phyloP scores from a whole-genome alignment of 2,329 filamentous ascomycete genomes.

The Monilinia fructicola region DNA sequence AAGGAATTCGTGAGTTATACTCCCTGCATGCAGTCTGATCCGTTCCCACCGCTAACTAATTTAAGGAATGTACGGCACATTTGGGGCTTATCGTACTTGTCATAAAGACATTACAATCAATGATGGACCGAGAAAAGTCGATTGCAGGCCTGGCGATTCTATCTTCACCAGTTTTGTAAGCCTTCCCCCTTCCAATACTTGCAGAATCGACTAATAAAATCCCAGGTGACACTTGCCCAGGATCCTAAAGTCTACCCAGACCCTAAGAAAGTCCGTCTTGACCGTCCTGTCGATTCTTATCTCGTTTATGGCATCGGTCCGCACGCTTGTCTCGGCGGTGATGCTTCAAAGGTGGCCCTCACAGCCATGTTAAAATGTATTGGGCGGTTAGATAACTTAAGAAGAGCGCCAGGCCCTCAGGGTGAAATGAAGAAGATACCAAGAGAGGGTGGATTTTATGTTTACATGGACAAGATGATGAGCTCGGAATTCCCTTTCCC shows the following conservation, averaged over 20 bases:
- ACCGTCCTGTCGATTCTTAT: constrained; percentile 62
- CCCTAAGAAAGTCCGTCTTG: constrained; percentile 59
- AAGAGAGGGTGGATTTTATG: constrained; percentile 23
- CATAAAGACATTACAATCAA: constrained; percentile 21
- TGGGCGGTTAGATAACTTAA: constrained; percentile 24
- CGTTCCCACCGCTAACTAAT: not conserved
- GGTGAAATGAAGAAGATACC: constrained; percentile 27
- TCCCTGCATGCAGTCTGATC: not conserved
- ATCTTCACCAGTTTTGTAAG: constrained; percentile 23
- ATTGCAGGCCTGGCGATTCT: constrained; percentile 21
- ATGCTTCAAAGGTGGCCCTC: constrained; percentile 47
- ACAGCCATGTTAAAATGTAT: constrained; percentile 52
- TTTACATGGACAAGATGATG: constrained; percentile 42
- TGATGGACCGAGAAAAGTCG: constrained; percentile 14
- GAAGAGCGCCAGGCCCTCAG: constrained; percentile 25
- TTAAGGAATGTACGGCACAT: constrained; percentile 56
- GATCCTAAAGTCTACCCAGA: constrained; percentile 61
- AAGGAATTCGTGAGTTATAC: constrained; percentile 44
- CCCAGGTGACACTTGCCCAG: constrained; percentile 14
- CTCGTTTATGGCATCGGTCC: constrained; percentile 63
- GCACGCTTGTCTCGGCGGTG: constrained; percentile 60
- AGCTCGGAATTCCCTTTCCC: constrained; percentile 54
- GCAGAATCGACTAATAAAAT: not conserved
- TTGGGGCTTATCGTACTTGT: constrained; percentile 56
- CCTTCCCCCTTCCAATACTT: not conserved